Base-by-base conservation (phyloP, 148 eudicot genomes). In the Diospyros kaki region DNA sequence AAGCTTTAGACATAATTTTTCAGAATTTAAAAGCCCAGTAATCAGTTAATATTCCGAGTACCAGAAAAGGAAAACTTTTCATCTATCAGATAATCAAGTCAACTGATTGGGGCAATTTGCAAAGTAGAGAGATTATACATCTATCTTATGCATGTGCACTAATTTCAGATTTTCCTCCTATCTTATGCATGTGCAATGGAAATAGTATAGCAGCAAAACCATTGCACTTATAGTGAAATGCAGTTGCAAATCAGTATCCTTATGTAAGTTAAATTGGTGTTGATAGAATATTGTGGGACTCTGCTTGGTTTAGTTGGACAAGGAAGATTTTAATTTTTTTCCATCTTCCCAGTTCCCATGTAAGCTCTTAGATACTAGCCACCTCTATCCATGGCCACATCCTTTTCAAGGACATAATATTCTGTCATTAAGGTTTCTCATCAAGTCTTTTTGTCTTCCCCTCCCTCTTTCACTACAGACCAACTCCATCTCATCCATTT, bases 21-120 rank as follows among this genome's bases (percentile, higher is more conserved):
- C 42, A 73, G 18, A 63, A 73, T 46, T 56, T 39, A 68, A 28
- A 73, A 74, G 51, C n/a, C 74, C 17, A 73, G 43, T 14, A 48
- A 73, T 44, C 67, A 73, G 28, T 58, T 11, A 28, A 4, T 58
- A 44, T 43, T 13, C 68, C 8, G 1, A 40, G 50, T 50, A 46
- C 18, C 38, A 13, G 48, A 18, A 46, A 73, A 73, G 59, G 12
- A 52, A 11, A 60, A 38, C 28, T 28, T 28, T 28, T 50, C 38
- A 73, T 61, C 10, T 18, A 60, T 38, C 52, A 58, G 68, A 62
- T 44, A 11, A 58, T 38, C 46, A 46, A 28, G 6, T 38, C 67
- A 38, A 58, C 52, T 66, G 69, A 14, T 43, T 44, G 5, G 69
- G 6, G 51, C 9, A 44, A 12, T 44, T 45, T 17, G 14, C 6